phyloP scores from a whole-genome alignment of 2,329 filamentous ascomycete genomes.

The Epichloe scottii region DNA sequence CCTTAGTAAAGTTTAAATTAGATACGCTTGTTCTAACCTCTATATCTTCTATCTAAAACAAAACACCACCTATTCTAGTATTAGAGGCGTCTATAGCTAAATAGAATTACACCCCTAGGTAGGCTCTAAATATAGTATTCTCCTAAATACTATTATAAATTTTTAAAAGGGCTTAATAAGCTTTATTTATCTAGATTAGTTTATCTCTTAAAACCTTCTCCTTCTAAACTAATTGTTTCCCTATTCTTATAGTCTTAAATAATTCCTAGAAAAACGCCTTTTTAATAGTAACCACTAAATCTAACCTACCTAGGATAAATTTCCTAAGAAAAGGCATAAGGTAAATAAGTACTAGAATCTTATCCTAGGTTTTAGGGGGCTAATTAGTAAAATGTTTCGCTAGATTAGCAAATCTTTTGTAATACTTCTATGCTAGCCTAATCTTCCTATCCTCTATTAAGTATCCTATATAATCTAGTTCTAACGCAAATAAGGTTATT shows the following conservation, averaged over 20 bases:
- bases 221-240: not conserved
- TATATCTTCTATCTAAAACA: too few relatives aligned
- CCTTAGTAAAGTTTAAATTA: not conserved
- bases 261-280: not conserved
- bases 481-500: not conserved
- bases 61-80: not conserved
- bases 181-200: not conserved
- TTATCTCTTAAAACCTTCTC: not conserved
- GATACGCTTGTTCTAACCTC: too few relatives aligned
- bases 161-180: not conserved
- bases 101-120: not conserved
- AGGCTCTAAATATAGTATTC: not conserved
- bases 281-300: not conserved
- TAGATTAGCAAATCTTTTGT: not conserved
- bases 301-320: not conserved
- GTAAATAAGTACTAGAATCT: not conserved
- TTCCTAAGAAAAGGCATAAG: not conserved
- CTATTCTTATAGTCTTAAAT: not conserved
- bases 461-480: not conserved
- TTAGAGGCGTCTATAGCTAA: not conserved
- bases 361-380: not conserved
- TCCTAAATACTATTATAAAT: not conserved
- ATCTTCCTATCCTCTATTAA: not conserved
- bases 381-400: not conserved
- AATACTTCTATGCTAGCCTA: not conserved